Evolutionary conservation across 202 grass and related monocot genomes (phyloP), one percentile per base, ranked within the genome.

Genomic region (Eragrostis tef): DNA sequence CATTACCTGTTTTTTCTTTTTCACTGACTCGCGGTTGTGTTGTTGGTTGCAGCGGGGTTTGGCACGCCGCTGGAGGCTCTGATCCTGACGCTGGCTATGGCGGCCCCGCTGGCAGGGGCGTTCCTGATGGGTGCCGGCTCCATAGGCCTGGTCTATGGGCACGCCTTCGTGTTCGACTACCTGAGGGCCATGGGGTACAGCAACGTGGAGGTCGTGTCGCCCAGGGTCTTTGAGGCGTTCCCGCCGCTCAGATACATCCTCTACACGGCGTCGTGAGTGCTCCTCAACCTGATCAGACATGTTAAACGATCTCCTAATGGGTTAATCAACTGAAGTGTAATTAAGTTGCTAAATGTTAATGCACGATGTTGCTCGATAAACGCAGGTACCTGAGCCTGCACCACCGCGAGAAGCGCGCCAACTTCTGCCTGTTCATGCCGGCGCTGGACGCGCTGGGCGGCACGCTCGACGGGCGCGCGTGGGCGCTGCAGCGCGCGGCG

Each of bases 391-490:
- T 91, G 53, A 97, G 84, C 86, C 70, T 97, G 72, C 94, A 97
- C 86, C 94, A 94, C 84, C 81, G 49, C 9, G 88, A 93, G 62
- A 86, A 81, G 67, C 67, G 83, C 57, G 75, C 31, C 50, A 97
- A 97, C 41, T 93, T 92, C 81, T 97, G 94, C 81, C 81, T 97
- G 61, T 97, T 97, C 82, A 94, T 97, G 94, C 77, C 77, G 31
- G 49, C 50, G 64, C 3, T 68, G 47, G 77, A 79, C 77, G 9
- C 9, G 64, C 1, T 81, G 20, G 81, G 88, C 31, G 86, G 88
- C 44, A 97, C 94, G 41, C 52, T 94, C 10, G 85, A 91, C 76
- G 5, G 1, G n/a, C 88, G 85, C 12, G 64, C 94, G 27, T 97
- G 94, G 94, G 9, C 85, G 47, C 71, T 94, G 64, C 94, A 97